Conservation (phyloP, 805 yeast species). For the Metschnikowia arizonensis region DNA sequence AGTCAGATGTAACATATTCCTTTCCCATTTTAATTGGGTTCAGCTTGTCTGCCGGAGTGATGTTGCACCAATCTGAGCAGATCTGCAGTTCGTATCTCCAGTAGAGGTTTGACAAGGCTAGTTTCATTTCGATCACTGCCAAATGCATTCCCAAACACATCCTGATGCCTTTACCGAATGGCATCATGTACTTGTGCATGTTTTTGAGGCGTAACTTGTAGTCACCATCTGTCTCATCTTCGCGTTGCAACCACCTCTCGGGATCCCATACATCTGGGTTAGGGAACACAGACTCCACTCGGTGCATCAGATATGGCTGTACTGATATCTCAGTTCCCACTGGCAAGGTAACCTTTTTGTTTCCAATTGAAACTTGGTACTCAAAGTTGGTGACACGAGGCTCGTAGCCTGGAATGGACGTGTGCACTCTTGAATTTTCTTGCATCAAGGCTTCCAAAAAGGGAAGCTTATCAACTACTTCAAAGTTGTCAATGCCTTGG, state of each 20-base stretch:
- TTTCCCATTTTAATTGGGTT: conserved; percentile 17
- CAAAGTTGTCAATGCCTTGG: conserved; percentile 27
- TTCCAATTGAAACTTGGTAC: conserved; percentile 19
- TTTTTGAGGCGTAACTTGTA: conserved; percentile 33
- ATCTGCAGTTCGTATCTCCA: conserved; percentile 43
- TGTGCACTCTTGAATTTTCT: conserved; percentile 59
- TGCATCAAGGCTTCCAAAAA: conserved; percentile 56
- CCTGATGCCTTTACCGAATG: conserved; percentile 69
- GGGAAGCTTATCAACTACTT: conserved; percentile 51
- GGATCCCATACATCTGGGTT: conserved; percentile 53
- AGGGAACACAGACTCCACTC: conserved; percentile 47
- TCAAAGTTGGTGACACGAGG: conserved; percentile 47
- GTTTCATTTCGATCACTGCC: conserved; percentile 63
- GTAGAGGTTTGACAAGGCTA: conserved; percentile 50
- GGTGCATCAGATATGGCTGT: conserved; percentile 65
- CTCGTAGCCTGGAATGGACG: conserved; percentile 73
- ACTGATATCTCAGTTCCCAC: conserved; percentile 53
- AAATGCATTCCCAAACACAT: conserved; percentile 73
- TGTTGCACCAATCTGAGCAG: conserved; percentile 43
- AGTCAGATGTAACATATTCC: conserved; percentile 11
- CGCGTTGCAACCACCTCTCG: conserved; percentile 54
- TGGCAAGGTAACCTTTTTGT: conserved; percentile 36
- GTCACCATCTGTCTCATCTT: conserved; percentile 28
- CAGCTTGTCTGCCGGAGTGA: conserved; percentile 16
- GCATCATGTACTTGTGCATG: conserved; percentile 55